These are phyloP conservation scores for Rhizophlyctis rosea DNA, from an alignment of 192 early-diverging fungal genomes.

Conservation along the genomic window DNA sequence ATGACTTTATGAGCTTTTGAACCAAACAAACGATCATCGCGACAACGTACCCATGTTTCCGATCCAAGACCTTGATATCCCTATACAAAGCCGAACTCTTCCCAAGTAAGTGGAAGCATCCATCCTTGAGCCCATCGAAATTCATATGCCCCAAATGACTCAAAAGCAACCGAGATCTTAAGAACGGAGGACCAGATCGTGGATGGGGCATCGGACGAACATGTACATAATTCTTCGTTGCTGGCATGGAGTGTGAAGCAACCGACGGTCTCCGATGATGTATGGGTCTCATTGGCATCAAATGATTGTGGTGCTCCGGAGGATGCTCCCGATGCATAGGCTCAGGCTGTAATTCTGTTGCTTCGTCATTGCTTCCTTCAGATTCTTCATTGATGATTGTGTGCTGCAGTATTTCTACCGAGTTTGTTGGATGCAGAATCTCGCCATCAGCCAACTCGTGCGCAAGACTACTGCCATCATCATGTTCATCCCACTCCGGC, in stretches of 20 bases:
- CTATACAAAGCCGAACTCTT: conserved; percentile 63
- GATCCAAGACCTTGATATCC: conserved; percentile 76
- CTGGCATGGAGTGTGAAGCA: neutral
- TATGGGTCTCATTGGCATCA: no score
- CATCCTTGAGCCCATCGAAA: conserved; percentile 71
- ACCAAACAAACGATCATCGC: neutral
- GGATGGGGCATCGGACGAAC: conserved; percentile 15
- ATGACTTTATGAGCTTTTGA: neutral
- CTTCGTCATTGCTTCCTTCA: neutral
- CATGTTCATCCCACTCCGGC: neutral
- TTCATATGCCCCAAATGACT: conserved; percentile 73
- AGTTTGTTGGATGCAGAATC: no score
- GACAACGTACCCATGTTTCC: conserved; percentile 68
- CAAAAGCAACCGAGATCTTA: conserved; percentile 65
- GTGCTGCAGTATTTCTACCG: no score
- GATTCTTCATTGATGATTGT: no score
- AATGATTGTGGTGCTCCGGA: neutral
- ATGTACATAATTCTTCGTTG: conserved; percentile 14
- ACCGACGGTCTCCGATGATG: neutral
- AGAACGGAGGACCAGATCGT: conserved; percentile 40
- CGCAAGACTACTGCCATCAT: neutral
- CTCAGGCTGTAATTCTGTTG: neutral
- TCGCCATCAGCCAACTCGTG: neutral
- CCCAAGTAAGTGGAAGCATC: conserved; percentile 61
- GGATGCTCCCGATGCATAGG: no score